Evolutionary conservation across 345 rosid genomes (phyloP).

Genomic region (Populus pruinosa): DNA sequence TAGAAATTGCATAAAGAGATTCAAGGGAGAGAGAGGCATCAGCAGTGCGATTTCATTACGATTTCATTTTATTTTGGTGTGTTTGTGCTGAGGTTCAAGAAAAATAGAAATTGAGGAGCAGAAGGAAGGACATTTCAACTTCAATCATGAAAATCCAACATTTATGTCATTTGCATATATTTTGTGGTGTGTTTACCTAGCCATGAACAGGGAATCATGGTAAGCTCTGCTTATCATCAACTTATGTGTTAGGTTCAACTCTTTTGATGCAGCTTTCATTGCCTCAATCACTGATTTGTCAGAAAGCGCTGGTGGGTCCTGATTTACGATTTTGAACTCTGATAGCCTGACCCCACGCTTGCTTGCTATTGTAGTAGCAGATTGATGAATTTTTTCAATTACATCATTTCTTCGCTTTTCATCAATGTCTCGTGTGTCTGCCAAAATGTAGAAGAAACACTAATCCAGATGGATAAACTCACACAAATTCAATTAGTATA

Average conservation of each 20-base stretch:
- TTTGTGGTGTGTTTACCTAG: slow-evolving; percentile 48
- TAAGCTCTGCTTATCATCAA: slow-evolving; percentile 95
- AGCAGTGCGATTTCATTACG: no score
- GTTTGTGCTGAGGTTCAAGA: neutral
- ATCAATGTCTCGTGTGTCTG: slow-evolving; percentile 87
- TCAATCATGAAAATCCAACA: neutral
- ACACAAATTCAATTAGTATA: no score
- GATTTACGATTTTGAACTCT: slow-evolving; percentile 83
- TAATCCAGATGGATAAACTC: no score
- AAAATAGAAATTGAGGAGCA: neutral
- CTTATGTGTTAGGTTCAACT: slow-evolving; percentile 67
- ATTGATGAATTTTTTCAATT: slow-evolving; percentile 67
- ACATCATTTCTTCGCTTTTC: slow-evolving; percentile 72
- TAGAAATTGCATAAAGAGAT: neutral
- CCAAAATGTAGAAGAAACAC: slow-evolving; percentile 5
- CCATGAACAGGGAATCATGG: slow-evolving; percentile 95
- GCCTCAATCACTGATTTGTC: slow-evolving; percentile 61
- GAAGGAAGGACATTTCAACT: neutral
- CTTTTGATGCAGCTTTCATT: slow-evolving; percentile 61
- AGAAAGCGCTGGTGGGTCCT: slow-evolving; percentile 89
- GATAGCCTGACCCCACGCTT: slow-evolving; percentile 60
- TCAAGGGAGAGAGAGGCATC: no score
- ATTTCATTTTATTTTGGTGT: neutral
- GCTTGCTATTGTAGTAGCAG: slow-evolving; percentile 60
- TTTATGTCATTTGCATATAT: neutral